These are phyloP conservation scores for Candida sojae DNA, from an alignment of 1,139 yeast species.

Conservation along the genomic window DNA sequence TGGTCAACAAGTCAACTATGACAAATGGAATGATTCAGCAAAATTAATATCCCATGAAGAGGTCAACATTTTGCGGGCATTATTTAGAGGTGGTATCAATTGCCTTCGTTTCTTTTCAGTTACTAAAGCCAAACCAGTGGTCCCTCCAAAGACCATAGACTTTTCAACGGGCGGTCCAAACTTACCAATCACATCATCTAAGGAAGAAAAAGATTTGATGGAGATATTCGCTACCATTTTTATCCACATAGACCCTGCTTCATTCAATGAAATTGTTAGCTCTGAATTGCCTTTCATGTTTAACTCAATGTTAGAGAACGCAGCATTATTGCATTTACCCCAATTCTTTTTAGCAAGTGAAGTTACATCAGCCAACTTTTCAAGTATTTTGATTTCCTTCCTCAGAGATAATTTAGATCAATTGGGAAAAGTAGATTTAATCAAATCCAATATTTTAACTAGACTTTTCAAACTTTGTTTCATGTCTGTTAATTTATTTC, in stretches of 20 bases:
- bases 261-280: conserved; percentile 89
- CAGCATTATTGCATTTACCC: conserved; percentile 86
- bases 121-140: conserved; percentile 45
- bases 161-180: conserved; percentile 71
- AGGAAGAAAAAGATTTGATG: conserved; percentile 94
- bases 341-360: conserved; percentile 94
- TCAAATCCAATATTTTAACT: conserved; percentile 78
- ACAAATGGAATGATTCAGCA: conserved; percentile 84
- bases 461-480: conserved; percentile 88
- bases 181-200: conserved; percentile 80
- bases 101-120: conserved; percentile 78
- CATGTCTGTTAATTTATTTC: conserved; percentile 93
- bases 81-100: conserved; percentile 82
- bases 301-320: conserved; percentile 78
- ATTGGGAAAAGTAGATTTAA: conserved; percentile 77
- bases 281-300: conserved; percentile 79
- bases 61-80: conserved; percentile 68
- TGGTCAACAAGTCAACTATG: conserved; percentile 55
- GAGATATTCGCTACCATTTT: conserved; percentile 94
- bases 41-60: conserved; percentile 83
- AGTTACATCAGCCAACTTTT: conserved; percentile 87
- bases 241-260: conserved; percentile 92
- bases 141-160: conserved; percentile 58
- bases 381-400: conserved; percentile 81
- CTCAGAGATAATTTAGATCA: conserved; percentile 72